These are phyloP conservation scores for Fusarium buharicum DNA, from an alignment of 2,329 filamentous ascomycete genomes.

Conservation along the genomic window DNA sequence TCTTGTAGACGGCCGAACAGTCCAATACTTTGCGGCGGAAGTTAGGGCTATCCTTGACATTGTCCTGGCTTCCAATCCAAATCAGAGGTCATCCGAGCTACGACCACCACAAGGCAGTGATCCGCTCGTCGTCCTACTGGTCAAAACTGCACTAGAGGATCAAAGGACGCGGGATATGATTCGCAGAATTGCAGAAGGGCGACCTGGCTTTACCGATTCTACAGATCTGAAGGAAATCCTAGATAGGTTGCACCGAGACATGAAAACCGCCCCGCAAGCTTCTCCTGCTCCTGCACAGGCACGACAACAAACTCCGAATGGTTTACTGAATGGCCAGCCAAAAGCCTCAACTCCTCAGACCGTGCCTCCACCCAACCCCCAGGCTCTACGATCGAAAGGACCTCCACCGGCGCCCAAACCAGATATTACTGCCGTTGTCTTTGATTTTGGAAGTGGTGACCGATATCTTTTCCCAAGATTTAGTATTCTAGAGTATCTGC, in stretches of 20 bases:
- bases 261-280: conserved; percentile 50
- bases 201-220: conserved; percentile 62
- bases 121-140: conserved; percentile 64
- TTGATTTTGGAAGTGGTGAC: conserved; percentile 79
- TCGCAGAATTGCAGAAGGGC: conserved; percentile 63
- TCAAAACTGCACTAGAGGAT: conserved; percentile 68
- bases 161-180: conserved; percentile 61
- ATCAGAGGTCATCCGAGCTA: conserved; percentile 64
- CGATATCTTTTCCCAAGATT: conserved; percentile 82
- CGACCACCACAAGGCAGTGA: conserved; percentile 65
- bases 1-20: conserved; percentile 64
- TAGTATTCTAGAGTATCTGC: conserved; percentile 76
- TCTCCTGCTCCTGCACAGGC: conserved; percentile 45
- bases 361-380: conserved; percentile 53
- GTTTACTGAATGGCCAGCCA: conserved; percentile 47
- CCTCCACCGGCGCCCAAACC: conserved; percentile 64
- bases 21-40: conserved; percentile 69
- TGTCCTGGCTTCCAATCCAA: conserved; percentile 67
- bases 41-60: conserved; percentile 68
- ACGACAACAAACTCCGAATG: conserved; percentile 47
- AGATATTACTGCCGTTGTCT: conserved; percentile 72
- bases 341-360: conserved; percentile 31
- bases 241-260: conserved; percentile 59
- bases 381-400: conserved; percentile 69
- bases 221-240: conserved; percentile 64